Evolutionary conservation across 1,284 basidiomycete genomes (phyloP).

Genomic region (Agaricales sp.): DNA sequence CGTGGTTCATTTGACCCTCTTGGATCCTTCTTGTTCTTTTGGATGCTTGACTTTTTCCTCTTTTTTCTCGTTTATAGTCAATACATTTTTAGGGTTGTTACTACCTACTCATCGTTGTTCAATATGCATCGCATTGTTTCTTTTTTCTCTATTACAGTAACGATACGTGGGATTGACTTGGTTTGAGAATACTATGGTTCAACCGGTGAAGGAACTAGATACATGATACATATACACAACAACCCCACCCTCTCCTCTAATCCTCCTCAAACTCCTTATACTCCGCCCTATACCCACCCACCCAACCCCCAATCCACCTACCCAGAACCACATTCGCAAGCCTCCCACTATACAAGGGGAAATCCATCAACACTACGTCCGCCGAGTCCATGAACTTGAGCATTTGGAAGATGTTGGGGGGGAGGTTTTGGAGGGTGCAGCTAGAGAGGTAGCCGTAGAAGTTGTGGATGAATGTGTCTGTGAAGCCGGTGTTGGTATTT

Average conservation of each 20-base stretch:
- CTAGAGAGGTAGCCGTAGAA: slow-evolving; percentile 16
- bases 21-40: no score
- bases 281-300: slow-evolving; percentile 13
- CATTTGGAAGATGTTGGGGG: slow-evolving; percentile 14
- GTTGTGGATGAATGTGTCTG: slow-evolving; percentile 15
- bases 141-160: no score
- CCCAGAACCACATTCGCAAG: slow-evolving; percentile 14
- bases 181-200: no score
- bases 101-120: no score
- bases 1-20: no score
- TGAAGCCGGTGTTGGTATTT: slow-evolving; percentile 18
- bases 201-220: no score
- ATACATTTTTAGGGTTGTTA: no score
- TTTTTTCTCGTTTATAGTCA: no score
- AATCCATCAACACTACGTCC: slow-evolving; percentile 16
- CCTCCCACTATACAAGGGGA: slow-evolving; percentile 13
- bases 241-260: neutral
- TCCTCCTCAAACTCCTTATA: slow-evolving; percentile 14
- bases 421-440: slow-evolving; percentile 10
- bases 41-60: no score
- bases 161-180: no score
- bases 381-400: slow-evolving; percentile 15
- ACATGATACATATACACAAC: no score
- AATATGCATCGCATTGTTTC: no score
- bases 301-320: slow-evolving; percentile 13